phyloP scores from a whole-genome alignment of 305 asterid species.

The Ilex paraguariensis region DNA sequence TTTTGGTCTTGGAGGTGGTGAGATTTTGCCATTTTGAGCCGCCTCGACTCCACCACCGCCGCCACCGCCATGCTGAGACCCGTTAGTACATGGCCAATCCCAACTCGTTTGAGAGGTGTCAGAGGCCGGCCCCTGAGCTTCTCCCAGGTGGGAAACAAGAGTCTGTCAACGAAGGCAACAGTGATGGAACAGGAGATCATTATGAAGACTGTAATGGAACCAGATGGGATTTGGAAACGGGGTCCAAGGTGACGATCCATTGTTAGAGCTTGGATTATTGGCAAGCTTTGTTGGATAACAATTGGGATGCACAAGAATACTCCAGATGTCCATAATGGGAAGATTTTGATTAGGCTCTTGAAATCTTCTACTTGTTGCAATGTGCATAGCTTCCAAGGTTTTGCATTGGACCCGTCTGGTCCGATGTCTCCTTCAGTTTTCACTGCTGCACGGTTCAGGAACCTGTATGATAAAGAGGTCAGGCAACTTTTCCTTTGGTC shows the following conservation, averaged over 20 bases:
- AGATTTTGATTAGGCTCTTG: constrained; percentile 46
- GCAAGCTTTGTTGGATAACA: constrained; percentile 28
- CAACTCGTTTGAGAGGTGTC: constrained; percentile 37
- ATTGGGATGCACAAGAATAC: constrained; percentile 28
- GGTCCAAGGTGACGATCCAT: constrained; percentile 31
- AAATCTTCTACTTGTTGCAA: constrained; percentile 65
- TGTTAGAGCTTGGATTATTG: constrained; percentile 36
- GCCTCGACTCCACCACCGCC: constrained; percentile 36
- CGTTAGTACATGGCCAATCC: constrained; percentile 36
- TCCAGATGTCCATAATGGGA: constrained; percentile 52
- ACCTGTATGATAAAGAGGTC: constrained; percentile 26
- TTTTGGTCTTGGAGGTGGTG: background rate
- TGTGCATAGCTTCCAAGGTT: constrained; percentile 45
- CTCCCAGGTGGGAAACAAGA: constrained; percentile 21
- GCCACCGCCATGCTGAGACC: constrained; percentile 27
- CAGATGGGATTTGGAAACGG: constrained; percentile 27
- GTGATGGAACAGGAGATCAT: constrained; percentile 20
- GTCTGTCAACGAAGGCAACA: constrained; percentile 16
- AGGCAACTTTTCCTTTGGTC: too few relatives aligned
- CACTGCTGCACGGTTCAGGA: constrained; percentile 66
- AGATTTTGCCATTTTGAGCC: constrained; percentile 16
- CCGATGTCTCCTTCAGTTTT: constrained; percentile 34
- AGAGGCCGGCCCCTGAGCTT: constrained; percentile 9
- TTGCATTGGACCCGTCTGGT: constrained; percentile 17
- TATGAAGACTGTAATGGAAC: constrained; percentile 27